Base-by-base conservation (phyloP, 116 monocot species). In the Posidonia oceanica region DNA sequence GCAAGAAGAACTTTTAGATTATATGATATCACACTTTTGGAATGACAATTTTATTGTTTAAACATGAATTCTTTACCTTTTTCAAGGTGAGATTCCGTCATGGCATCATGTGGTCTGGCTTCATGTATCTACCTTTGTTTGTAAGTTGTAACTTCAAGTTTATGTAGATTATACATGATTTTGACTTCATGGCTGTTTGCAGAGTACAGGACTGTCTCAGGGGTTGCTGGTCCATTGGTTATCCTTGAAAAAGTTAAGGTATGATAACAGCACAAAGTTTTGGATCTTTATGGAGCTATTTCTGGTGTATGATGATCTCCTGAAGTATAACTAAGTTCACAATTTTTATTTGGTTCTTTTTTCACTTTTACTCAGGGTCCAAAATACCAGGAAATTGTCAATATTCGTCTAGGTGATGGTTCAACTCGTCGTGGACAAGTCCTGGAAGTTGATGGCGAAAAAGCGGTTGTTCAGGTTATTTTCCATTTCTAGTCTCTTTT, bases 221-320 rank as follows among this genome's bases (percentile, higher is more conserved):
- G 96, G 52, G 96, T 96, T 70, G 96, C 97, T 51, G 97, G 97
- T 66, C 97, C 97, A 61, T 79, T 97, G 52, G 97, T 97, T 51
- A 92, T 97, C 73, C 77, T 97, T 75, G 97, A 97, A 36, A 97
- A 97, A 87, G 97, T 97, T 38, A 97, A 97, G 92, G 97, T 97
- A 81, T 52, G 2, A 16, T 62, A 20, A 4, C 21, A 36, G 36
- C 56, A 54, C 37, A 3, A 21, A 44, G 40, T 7, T 48, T 48
- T 48, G 12, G 0, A 48, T 48, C 2, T 48, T 48, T 48, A 48
- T 48, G 11, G 12, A 0, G 7, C 5, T 6, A 48, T 48, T 48
- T 48, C 12, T 48, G 12, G 5, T 48, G 7, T 48, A 48, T 48
- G 48, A 48, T 48, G 48, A 48, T 48, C 12, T 48, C 12, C 48